phyloP scores from a whole-genome alignment of 192 early-diverging fungal species.

The Dissophora ornata region DNA sequence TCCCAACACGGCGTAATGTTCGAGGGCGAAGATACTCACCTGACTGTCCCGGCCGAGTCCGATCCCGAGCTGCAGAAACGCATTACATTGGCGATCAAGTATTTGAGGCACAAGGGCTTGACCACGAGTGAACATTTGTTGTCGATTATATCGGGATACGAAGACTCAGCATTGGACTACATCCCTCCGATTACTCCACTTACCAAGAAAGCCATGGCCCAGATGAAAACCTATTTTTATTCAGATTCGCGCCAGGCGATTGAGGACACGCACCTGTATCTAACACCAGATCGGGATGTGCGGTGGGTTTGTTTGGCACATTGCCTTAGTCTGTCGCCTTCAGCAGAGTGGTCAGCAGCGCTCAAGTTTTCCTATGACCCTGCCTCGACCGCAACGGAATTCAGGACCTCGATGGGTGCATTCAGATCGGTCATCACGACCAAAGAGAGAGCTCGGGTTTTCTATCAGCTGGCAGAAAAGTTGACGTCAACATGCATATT shows the following conservation, averaged over 20 bases:
- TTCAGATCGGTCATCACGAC: conserved; percentile 18
- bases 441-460: conserved; percentile 7
- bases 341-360: neutral
- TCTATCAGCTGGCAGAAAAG: conserved; percentile 19
- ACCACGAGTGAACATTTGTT: neutral
- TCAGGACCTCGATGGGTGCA: conserved; percentile 8
- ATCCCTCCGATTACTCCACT: conserved; percentile 6
- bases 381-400: conserved; percentile 9
- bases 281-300: conserved; percentile 15
- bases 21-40: neutral
- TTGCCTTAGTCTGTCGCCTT: conserved; percentile 9
- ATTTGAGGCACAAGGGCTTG: neutral
- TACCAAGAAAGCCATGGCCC: neutral
- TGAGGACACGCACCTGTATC: conserved; percentile 7
- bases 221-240: neutral
- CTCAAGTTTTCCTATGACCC: conserved; percentile 18
- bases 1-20: conserved; percentile 22
- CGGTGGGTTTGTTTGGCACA: conserved; percentile 26
- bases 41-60: neutral
- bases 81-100: conserved; percentile 20
- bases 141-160: neutral
- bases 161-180: neutral
- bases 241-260: neutral
- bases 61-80: conserved; percentile 9
- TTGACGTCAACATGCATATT: conserved; percentile 17